A percentile compares a stretch with the other conserved stretches of the same genome.
These are phyloP conservation scores for Colletotrichum costaricense DNA, from an alignment of 2,329 filamentous ascomycete genomes.

Conservation along the genomic window DNA sequence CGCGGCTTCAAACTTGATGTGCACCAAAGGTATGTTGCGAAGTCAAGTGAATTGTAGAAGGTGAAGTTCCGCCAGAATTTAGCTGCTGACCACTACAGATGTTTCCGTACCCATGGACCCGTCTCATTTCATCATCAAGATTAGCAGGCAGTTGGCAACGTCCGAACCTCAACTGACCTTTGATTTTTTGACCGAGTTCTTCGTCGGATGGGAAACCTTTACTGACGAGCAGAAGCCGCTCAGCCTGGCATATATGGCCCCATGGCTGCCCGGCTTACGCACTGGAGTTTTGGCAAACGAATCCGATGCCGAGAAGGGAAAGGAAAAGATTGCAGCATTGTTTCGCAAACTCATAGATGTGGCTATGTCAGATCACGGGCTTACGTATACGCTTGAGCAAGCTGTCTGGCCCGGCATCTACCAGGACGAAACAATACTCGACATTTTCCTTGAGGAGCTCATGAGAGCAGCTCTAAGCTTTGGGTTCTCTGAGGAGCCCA, in stretches of 20 bases:
- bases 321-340: conserved; percentile 72
- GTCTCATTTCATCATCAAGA: conserved; percentile 72
- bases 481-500: conserved; percentile 67
- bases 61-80: neutral
- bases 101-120: conserved; percentile 72
- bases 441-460: conserved; percentile 76
- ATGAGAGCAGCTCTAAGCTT: conserved; percentile 71
- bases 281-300: conserved; percentile 69
- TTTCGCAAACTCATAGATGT: conserved; percentile 76
- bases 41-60: neutral
- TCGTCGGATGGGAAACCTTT: conserved; percentile 78
- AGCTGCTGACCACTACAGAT: conserved; percentile 52
- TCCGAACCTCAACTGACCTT: conserved; percentile 75
- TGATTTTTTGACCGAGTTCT: conserved; percentile 79
- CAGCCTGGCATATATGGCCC: conserved; percentile 76
- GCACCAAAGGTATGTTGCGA: conserved; percentile 64
- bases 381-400: conserved; percentile 72
- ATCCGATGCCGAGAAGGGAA: conserved; percentile 72
- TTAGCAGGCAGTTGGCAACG: conserved; percentile 71
- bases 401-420: conserved; percentile 74
- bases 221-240: conserved; percentile 74
- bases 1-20: conserved; percentile 70
- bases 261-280: conserved; percentile 73
- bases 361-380: conserved; percentile 68
- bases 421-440: conserved; percentile 72